A percentile compares a stretch with the other conserved stretches of the same genome.
These are phyloP conservation scores for Dactylellina sp. DNA, from an alignment of 2,329 filamentous ascomycete species.

Conservation along the genomic window DNA sequence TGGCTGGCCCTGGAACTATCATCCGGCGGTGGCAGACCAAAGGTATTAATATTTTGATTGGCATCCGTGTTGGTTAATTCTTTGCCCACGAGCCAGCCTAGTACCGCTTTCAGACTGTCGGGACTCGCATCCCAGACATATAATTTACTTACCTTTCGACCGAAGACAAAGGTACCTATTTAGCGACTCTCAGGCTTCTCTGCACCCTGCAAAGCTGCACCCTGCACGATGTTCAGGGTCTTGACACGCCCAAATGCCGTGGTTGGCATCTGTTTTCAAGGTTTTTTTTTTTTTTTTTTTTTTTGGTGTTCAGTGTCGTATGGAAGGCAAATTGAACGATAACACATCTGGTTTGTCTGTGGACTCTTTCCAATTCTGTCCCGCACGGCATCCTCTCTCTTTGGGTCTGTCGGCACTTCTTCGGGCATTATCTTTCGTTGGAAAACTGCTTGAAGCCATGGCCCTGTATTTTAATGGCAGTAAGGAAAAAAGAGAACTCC, in stretches of 20 bases:
- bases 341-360: slow-evolving; percentile 21
- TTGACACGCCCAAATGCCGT: slow-evolving; percentile 1
- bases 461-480: not conserved
- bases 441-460: too few species aligned
- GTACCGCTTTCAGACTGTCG: not conserved
- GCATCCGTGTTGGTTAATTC: not conserved
- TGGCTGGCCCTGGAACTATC: not conserved
- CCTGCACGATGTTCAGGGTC: slow-evolving; percentile 17
- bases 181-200: not conserved
- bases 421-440: too few species aligned
- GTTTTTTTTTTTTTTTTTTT: too few species aligned
- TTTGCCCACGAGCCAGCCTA: not conserved
- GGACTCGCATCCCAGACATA: not conserved
- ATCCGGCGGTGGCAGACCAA: slow-evolving; percentile 2
- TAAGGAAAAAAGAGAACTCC: not conserved
- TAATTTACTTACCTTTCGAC: not conserved
- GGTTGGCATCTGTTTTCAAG: slow-evolving; percentile 1
- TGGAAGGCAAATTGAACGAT: not conserved
- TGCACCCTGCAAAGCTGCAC: not conserved
- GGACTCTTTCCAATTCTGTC: slow-evolving; percentile 19
- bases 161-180: not conserved
- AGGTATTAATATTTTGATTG: too few species aligned
- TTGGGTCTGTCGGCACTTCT: too few species aligned
- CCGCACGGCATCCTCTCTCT: too few species aligned
- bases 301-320: not conserved